These are phyloP conservation scores for Alternaria brassicae DNA, from an alignment of 2,329 filamentous ascomycete species.

Conservation along the genomic window DNA sequence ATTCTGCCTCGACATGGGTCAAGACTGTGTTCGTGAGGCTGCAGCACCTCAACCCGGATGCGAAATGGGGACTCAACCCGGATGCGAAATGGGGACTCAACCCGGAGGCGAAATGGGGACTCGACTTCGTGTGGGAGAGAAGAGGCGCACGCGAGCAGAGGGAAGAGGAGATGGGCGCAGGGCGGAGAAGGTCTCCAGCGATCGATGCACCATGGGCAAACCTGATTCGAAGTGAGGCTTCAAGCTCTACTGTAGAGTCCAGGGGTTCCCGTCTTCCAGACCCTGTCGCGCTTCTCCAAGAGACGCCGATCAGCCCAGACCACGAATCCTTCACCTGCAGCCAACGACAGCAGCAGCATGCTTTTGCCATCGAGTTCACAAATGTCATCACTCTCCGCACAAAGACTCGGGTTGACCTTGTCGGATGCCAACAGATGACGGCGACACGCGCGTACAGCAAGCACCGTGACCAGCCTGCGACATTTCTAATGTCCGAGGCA, in stretches of 20 bases:
- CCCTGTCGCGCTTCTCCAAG: conserved; percentile 9
- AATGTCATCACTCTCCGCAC: not conserved
- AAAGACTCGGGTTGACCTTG: not conserved
- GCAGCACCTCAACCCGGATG: not conserved
- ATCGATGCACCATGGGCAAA: not conserved
- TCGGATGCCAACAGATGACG: not conserved
- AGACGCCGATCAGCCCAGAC: conserved; percentile 7
- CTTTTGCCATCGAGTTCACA: not conserved
- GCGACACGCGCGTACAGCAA: conserved; percentile 2
- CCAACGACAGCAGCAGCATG: not conserved
- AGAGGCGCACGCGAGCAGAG: conserved; percentile 2
- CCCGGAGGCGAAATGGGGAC: not conserved
- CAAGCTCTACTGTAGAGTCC: too few relatives aligned
- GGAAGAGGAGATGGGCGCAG: conserved; percentile 7
- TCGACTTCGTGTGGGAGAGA: not conserved
- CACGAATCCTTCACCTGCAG: conserved; percentile 1
- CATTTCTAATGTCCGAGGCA: conserved; percentile 7
- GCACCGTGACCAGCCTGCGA: not conserved
- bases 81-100: too few relatives aligned
- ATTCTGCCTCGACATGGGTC: conserved; percentile 3
- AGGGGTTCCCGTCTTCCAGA: conserved; percentile 3
- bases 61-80: too few relatives aligned
- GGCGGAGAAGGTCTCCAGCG: conserved; percentile 20
- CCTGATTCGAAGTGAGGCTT: conserved; percentile 11
- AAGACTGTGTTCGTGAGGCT: conserved; percentile 9